Base-by-base conservation (phyloP, 129 eudicot genomes). In the Saussurea involucrata region DNA sequence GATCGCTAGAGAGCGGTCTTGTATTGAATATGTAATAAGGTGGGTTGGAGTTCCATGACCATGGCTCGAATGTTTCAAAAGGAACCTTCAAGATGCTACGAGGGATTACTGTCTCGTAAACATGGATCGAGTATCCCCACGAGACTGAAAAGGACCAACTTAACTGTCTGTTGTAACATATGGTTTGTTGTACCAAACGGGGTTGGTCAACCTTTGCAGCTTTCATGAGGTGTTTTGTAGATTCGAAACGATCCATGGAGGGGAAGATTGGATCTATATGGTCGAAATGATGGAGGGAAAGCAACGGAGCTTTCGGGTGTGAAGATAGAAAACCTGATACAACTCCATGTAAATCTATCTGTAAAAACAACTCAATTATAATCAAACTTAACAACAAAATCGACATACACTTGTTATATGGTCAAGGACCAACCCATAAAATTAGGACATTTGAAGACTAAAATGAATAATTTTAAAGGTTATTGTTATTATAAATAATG, bases 241-340 rank as follows among this genome's bases (percentile, higher is more conserved):
- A 82, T 32, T 85, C 61, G 13, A 24, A 36, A 3, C 89, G 78
- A 74, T 46, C 63, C 76, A 78, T 46, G 25, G 69, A 15, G 53
- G 74, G 85, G 34, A 81, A 85, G 6, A 85, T 85, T 1, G 89
- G 89, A 3, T 69, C 76, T 36, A 60, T 79, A 13, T 22, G 20
- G 75, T 85, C 89, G 0, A 85, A 72, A 42, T 85, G 89, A 76
- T 85, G 89, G 49, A 85, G 83, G 60, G 89, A 72, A 15, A 85
- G 65, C 25, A 85, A 21, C 5, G 88, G 88, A 36, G 63, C 32
- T 78, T 78, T 74, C 18, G 88, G 88, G 63, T 85, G 88, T 1
- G 86, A 37, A 5, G 86, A 85, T 36, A 85, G 72, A 27, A 76
- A 75, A 4, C 89, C 89, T 0, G 86, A 82, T 76, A 77, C 64